These are phyloP conservation scores for Triangularia setosa DNA, from an alignment of 2,329 filamentous ascomycete species.

Conservation along the genomic window DNA sequence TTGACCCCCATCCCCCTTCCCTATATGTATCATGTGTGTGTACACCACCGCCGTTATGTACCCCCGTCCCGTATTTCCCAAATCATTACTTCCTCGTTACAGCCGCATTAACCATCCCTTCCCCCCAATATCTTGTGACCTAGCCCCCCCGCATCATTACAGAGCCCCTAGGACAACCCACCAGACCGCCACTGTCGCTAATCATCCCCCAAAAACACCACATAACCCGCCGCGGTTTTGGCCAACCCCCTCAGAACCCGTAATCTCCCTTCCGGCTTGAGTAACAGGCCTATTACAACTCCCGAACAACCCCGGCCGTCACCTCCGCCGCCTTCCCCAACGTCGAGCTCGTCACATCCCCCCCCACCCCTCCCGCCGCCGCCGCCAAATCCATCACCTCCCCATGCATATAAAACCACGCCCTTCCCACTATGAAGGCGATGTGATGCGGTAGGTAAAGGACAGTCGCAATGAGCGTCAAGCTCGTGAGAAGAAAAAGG, in stretches of 20 bases:
- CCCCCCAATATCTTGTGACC: neutral
- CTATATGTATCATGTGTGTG: neutral
- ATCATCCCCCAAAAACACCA: no score
- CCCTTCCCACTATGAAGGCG: constrained; percentile 72
- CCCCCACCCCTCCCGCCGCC: constrained; percentile 22
- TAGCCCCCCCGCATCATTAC: neutral
- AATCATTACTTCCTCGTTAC: neutral
- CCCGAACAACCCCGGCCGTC: constrained; percentile 31
- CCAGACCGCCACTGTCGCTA: no score
- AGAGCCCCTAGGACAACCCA: neutral
- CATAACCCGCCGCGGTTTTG: neutral
- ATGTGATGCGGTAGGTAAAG: constrained; percentile 95
- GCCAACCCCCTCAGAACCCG: no score
- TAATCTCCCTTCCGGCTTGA: no score
- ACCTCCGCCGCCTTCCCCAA: constrained; percentile 27
- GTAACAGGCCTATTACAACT: constrained; percentile 32
- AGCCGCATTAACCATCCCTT: neutral
- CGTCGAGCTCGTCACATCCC: neutral
- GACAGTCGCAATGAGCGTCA: constrained; percentile 80
- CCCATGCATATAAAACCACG: constrained; percentile 93
- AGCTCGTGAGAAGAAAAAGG: constrained; percentile 82
- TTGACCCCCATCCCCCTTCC: neutral
- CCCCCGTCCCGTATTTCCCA: neutral
- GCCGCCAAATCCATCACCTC: constrained; percentile 38
- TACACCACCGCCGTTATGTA: neutral